A percentile compares a stretch with the other conserved stretches of the same genome.
Conservation (phyloP, 441 rosid genomes). For the Isatis lusitanica region DNA sequence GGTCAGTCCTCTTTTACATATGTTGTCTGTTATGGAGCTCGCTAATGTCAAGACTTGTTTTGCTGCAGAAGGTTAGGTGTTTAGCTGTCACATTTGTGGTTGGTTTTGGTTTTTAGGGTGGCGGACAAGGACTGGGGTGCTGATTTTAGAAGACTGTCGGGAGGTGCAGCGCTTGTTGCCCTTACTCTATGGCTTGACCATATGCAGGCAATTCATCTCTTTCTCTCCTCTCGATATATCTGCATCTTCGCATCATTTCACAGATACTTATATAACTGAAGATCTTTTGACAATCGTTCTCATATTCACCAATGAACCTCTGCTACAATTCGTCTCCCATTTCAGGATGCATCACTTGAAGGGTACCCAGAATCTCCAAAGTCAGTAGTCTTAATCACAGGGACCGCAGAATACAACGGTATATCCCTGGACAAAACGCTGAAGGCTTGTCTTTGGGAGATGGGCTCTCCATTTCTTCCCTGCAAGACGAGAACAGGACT, state of each 20-base stretch:
- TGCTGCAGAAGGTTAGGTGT: constrained; percentile 3
- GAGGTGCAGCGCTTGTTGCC: constrained; percentile 95
- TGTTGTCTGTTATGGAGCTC: neutral
- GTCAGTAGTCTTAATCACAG: constrained; percentile 87
- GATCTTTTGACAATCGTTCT: neutral
- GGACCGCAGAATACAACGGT: constrained; percentile 82
- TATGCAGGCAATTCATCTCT: constrained; percentile 75
- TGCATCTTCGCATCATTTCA: neutral
- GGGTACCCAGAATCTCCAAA: constrained; percentile 92
- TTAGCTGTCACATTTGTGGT: neutral
- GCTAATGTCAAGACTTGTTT: neutral
- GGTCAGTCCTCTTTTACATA: constrained; percentile 45
- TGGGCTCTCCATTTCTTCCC: constrained; percentile 95
- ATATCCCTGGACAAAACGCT: constrained; percentile 79
- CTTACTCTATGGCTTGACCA: constrained; percentile 94
- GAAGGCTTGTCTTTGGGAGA: constrained; percentile 95
- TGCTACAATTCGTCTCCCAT: neutral
- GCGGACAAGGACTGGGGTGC: constrained; percentile 98
- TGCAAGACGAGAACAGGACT: constrained; percentile 83
- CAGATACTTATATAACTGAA: constrained; percentile 6
- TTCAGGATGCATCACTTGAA: constrained; percentile 89
- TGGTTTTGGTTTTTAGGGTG: constrained; percentile 58
- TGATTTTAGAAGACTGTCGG: constrained; percentile 89
- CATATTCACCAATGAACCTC: neutral
- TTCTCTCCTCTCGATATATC: constrained; percentile 17